A percentile compares a stretch with the other conserved stretches of the same genome.
phyloP scores from a whole-genome alignment of 148 eudicot species.

The Vaccinium vitisidaea region DNA sequence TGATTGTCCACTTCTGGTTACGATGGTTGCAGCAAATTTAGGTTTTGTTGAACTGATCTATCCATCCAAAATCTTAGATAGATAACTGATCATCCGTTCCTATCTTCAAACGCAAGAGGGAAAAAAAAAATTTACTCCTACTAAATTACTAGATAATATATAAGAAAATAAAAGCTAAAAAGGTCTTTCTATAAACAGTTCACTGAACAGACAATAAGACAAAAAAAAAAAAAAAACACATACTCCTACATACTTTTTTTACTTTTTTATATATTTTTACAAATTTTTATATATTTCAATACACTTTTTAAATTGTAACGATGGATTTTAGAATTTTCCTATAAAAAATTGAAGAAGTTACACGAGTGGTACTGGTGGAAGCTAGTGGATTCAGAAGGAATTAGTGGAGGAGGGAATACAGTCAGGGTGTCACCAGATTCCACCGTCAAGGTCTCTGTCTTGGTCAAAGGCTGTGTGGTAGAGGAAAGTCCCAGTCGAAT shows the following conservation, averaged over 20 bases:
- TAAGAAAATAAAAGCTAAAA: too few relatives aligned
- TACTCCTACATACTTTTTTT: too few relatives aligned
- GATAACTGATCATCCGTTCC: not conserved
- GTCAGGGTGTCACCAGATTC: too few relatives aligned
- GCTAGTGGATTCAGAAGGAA: not conserved
- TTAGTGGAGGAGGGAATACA: not conserved
- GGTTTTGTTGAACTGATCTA: constrained; percentile 17
- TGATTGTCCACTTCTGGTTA: constrained; percentile 12
- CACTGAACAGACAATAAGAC: too few relatives aligned
- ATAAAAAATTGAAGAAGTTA: not conserved
- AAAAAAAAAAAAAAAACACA: too few relatives aligned
- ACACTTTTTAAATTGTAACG: too few relatives aligned
- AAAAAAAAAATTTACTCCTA: not conserved
- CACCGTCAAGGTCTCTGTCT: not conserved
- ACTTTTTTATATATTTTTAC: too few relatives aligned
- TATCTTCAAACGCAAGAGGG: not conserved
- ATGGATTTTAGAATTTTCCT: too few relatives aligned
- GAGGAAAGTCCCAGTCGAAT: not conserved
- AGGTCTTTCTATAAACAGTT: too few relatives aligned
- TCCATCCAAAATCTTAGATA: not conserved
- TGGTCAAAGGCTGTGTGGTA: not conserved
- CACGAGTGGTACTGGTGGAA: not conserved
- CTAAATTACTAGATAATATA: too few relatives aligned
- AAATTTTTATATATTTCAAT: too few relatives aligned
- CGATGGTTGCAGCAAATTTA: constrained; percentile 26